Conservation (phyloP, 805 yeast genomes). For the Saturnispora dispora region DNA sequence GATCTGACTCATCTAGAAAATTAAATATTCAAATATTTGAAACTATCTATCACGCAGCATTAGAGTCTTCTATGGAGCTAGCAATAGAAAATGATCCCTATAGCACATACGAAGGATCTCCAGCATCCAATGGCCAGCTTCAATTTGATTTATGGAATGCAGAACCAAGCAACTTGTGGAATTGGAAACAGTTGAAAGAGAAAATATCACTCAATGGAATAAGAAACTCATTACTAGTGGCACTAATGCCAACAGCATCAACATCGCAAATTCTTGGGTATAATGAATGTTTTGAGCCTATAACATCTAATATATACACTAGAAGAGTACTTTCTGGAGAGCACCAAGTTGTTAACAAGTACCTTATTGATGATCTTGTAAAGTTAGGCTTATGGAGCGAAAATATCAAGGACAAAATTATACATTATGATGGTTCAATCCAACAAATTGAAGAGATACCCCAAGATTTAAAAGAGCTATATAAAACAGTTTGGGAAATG, state of each 20-base stretch:
- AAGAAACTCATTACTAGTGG: conserved; percentile 80
- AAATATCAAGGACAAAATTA: conserved; percentile 65
- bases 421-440: conserved; percentile 76
- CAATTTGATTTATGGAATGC: conserved; percentile 86
- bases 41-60: conserved; percentile 89
- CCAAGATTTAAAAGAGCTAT: conserved; percentile 59
- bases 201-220: conserved; percentile 57
- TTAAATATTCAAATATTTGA: conserved; percentile 84
- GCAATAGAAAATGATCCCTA: conserved; percentile 66
- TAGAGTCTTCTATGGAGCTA: conserved; percentile 78
- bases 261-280: conserved; percentile 92
- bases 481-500: conserved; percentile 95
- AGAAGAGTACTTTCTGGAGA: conserved; percentile 92
- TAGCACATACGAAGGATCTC: conserved; percentile 71
- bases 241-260: conserved; percentile 98
- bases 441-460: conserved; percentile 72
- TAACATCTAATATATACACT: conserved; percentile 84
- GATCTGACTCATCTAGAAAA: conserved; percentile 64
- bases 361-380: conserved; percentile 71
- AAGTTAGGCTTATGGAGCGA: conserved; percentile 79
- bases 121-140: conserved; percentile 75
- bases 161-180: conserved; percentile 74
- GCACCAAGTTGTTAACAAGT: conserved; percentile 85
- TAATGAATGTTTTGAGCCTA: conserved; percentile 94
- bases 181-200: conserved; percentile 69